These are phyloP conservation scores for Cyclostephanos tholiformis DNA, from an alignment of 108 stramenopile genomes.

Conservation along the genomic window DNA sequence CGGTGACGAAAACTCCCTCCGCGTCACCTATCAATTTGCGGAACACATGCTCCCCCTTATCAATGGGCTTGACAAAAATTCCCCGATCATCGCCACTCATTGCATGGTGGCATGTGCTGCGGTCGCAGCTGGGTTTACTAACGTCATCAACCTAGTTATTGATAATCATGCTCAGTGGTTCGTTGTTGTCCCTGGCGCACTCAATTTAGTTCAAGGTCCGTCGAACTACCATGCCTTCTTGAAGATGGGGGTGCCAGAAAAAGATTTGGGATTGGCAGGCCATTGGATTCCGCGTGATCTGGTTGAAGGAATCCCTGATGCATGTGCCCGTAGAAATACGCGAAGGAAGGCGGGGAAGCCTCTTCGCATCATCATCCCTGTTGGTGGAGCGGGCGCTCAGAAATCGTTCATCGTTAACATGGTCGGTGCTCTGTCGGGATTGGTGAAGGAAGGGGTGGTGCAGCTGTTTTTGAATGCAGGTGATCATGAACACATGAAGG, in stretches of 20 bases:
- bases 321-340: slow-evolving; percentile 66
- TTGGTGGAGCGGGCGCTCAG: slow-evolving; percentile 93
- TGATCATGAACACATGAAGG: slow-evolving; percentile 88
- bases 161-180: slow-evolving; percentile 95
- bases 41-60: slow-evolving; percentile 83
- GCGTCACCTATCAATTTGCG: slow-evolving; percentile 76
- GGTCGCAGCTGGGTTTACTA: slow-evolving; percentile 86
- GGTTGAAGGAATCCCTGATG: slow-evolving; percentile 72
- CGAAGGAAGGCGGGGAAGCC: slow-evolving; percentile 67
- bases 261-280: slow-evolving; percentile 66
- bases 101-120: slow-evolving; percentile 83
- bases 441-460: slow-evolving; percentile 70
- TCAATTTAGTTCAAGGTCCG: slow-evolving; percentile 89
- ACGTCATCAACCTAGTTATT: slow-evolving; percentile 90
- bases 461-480: slow-evolving; percentile 91
- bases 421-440: slow-evolving; percentile 56
- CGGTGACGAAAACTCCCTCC: slow-evolving; percentile 88
- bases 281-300: slow-evolving; percentile 89
- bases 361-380: slow-evolving; percentile 82
- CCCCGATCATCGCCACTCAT: slow-evolving; percentile 89
- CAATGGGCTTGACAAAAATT: slow-evolving; percentile 73
- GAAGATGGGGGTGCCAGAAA: slow-evolving; percentile 75
- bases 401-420: slow-evolving; percentile 81
- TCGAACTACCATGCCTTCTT: slow-evolving; percentile 86
- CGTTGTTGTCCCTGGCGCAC: slow-evolving; percentile 82